A percentile compares a stretch with the other conserved stretches of the same genome.
Conservation (phyloP, 2,329 filamentous ascomycete genomes). For the Fusarium palustre region DNA sequence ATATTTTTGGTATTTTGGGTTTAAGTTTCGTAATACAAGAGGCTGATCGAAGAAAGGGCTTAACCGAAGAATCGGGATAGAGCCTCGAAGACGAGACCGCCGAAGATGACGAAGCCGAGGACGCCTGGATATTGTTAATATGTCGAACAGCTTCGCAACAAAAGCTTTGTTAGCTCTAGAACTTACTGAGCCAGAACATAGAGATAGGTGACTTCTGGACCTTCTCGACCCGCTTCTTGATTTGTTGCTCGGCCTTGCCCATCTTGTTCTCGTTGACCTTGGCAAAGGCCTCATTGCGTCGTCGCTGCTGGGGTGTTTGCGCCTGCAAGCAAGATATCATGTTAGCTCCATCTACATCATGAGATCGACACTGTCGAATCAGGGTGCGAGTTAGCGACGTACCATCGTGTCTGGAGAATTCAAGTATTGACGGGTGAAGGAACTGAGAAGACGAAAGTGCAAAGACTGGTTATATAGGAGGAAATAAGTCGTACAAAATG, state of each 20-base stretch:
- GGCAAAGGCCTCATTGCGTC: conserved; percentile 82
- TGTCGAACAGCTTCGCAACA: neutral
- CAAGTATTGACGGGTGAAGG: neutral
- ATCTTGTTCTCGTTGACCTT: conserved; percentile 78
- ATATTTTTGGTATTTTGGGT: conserved; percentile 11
- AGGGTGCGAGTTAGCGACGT: conserved; percentile 10
- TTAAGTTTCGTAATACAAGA: conserved; percentile 15
- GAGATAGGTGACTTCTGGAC: conserved; percentile 71
- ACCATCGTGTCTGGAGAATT: conserved; percentile 28
- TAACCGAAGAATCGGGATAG: conserved; percentile 65
- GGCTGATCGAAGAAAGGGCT: neutral
- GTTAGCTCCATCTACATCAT: conserved; percentile 40
- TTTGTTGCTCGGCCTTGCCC: conserved; percentile 75
- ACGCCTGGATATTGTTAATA: conserved; percentile 56
- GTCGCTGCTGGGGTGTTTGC: conserved; percentile 86
- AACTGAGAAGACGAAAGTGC: neutral
- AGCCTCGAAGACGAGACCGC: conserved; percentile 69
- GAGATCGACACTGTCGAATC: conserved; percentile 23
- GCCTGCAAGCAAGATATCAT: conserved; percentile 62
- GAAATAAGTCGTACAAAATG: conserved; percentile 2
- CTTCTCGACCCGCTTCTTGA: conserved; percentile 71
- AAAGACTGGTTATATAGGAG: conserved; percentile 5
- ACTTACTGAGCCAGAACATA: conserved; percentile 71
- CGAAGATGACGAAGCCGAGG: conserved; percentile 71
- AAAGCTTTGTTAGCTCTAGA: neutral